phyloP scores from a whole-genome alignment of 202 grass and related monocot species.

The Cymbopogon flexuosus region DNA sequence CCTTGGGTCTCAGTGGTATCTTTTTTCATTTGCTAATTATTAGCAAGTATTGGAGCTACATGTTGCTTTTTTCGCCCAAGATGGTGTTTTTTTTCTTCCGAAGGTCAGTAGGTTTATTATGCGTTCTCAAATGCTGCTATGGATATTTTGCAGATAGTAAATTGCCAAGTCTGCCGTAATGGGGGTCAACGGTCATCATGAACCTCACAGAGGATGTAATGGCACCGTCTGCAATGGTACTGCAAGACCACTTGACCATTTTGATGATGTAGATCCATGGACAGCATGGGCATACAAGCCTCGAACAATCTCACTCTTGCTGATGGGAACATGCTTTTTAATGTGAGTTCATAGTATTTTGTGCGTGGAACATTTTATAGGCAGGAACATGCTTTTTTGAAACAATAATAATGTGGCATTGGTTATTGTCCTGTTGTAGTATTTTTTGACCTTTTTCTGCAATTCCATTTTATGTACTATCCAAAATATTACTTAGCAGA shows the following conservation, averaged over 20 bases:
- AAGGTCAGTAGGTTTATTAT: slow-evolving; percentile 23
- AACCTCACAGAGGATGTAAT: slow-evolving; percentile 42
- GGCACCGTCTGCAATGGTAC: slow-evolving; percentile 40
- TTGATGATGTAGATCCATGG: slow-evolving; percentile 85
- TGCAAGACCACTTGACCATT: slow-evolving; percentile 44
- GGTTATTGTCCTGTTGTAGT: not conserved
- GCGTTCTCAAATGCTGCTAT: slow-evolving; percentile 20
- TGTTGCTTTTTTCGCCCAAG: not conserved
- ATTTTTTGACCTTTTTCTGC: not conserved
- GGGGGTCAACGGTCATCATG: slow-evolving; percentile 57
- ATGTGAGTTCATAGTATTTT: slow-evolving; percentile 56
- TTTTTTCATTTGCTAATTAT: not conserved
- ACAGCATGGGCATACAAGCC: slow-evolving; percentile 92
- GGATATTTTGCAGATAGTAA: slow-evolving; percentile 30
- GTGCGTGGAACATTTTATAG: not conserved
- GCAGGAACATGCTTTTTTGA: not conserved
- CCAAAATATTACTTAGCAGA: not conserved
- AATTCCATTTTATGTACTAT: not conserved
- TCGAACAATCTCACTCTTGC: slow-evolving; percentile 72
- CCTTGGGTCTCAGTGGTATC: not conserved
- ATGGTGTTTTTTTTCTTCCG: not conserved
- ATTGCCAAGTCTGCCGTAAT: slow-evolving; percentile 18
- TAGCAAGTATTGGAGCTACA: not conserved
- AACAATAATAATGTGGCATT: not conserved
- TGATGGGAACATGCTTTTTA: slow-evolving; percentile 79